Evolutionary conservation across 805 yeast species (phyloP).

Genomic region (Yamadazyma takamatsuzukensis): DNA sequence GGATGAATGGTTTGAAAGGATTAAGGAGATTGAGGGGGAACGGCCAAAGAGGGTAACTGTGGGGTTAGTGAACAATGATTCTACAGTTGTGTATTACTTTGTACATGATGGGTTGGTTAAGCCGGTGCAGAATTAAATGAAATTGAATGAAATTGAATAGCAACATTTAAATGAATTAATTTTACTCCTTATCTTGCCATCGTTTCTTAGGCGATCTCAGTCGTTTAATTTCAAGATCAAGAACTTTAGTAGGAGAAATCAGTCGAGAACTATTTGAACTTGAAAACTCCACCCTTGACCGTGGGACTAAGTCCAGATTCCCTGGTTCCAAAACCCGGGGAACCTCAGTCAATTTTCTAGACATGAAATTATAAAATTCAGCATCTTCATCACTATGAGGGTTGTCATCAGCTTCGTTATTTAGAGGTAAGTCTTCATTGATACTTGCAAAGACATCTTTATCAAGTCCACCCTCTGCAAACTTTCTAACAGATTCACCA

Average conservation of each 20-base stretch:
- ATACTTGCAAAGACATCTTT: too few relatives aligned
- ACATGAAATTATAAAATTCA: conserved; percentile 8
- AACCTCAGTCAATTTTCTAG: neutral
- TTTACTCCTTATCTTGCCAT: neutral
- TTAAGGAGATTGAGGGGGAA: conserved; percentile 13
- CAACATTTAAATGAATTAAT: too few relatives aligned
- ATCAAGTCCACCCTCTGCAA: too few relatives aligned
- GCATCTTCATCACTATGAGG: conserved; percentile 6
- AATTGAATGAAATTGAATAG: too few relatives aligned
- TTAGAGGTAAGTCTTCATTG: too few relatives aligned
- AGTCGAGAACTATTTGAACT: conserved; percentile 5
- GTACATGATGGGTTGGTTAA: conserved; percentile 62
- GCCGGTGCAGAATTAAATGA: conserved; percentile 54
- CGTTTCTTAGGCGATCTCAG: conserved; percentile 7
- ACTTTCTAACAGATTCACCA: conserved; percentile 1
- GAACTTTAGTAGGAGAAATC: conserved; percentile 9
- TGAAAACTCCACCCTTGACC: conserved; percentile 3
- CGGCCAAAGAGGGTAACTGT: conserved; percentile 47
- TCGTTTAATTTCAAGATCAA: conserved; percentile 9
- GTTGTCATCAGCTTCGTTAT: too few relatives aligned
- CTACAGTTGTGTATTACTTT: conserved; percentile 68
- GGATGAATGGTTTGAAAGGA: conserved; percentile 34
- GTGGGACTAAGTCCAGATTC: conserved; percentile 1
- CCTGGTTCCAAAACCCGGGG: neutral
- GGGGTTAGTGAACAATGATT: conserved; percentile 60